Evolutionary conservation across 1,139 yeast species (phyloP).

Genomic region (Diutina siamensis): DNA sequence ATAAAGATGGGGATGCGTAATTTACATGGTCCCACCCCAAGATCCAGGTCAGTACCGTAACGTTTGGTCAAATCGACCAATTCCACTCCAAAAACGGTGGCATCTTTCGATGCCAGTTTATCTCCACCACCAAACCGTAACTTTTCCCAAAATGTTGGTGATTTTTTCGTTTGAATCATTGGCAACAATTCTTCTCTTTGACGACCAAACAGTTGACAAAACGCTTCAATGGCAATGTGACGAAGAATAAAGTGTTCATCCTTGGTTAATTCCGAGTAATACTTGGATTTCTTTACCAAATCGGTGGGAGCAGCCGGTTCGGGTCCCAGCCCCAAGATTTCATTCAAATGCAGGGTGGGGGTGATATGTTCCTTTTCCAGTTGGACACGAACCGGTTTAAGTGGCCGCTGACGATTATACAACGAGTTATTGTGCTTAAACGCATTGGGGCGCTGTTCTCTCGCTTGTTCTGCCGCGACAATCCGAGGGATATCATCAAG

Average conservation of each 20-base stretch:
- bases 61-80: slow-evolving; percentile 58
- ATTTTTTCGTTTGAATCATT: slow-evolving; percentile 46
- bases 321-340: slow-evolving; percentile 5
- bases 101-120: slow-evolving; percentile 15
- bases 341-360: slow-evolving; percentile 11
- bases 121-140: slow-evolving; percentile 27
- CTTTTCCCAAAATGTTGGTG: slow-evolving; percentile 69
- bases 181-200: slow-evolving; percentile 40
- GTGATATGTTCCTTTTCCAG: background rate
- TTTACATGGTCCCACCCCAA: slow-evolving; percentile 78
- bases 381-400: slow-evolving; percentile 10
- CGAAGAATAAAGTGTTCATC: slow-evolving; percentile 53
- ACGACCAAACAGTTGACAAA: slow-evolving; percentile 25
- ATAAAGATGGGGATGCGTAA: slow-evolving; percentile 76
- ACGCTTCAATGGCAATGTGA: slow-evolving; percentile 57
- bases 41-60: slow-evolving; percentile 77
- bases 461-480: slow-evolving; percentile 94
- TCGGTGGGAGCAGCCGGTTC: background rate
- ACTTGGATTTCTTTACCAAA: slow-evolving; percentile 18
- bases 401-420: slow-evolving; percentile 27
- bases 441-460: slow-evolving; percentile 83
- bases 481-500: slow-evolving; percentile 94
- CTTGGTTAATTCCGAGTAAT: slow-evolving; percentile 61
- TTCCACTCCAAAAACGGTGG: slow-evolving; percentile 67
- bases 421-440: slow-evolving; percentile 54